phyloP scores from a whole-genome alignment of 2,329 filamentous ascomycete species.

The Phyllosticta citribraziliensis region DNA sequence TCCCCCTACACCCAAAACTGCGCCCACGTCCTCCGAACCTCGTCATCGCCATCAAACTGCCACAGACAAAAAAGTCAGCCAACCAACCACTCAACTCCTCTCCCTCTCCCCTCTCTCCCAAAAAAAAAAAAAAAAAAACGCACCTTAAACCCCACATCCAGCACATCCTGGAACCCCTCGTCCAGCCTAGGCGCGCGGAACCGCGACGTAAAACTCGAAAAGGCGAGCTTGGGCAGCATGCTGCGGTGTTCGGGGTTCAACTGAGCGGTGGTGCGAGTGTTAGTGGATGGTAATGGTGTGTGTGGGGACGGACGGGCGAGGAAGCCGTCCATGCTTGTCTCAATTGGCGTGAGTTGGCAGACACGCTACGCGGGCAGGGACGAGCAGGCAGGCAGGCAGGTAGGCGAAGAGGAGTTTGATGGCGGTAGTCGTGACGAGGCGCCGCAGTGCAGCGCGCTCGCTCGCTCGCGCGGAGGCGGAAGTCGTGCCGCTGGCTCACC shows the following conservation, averaged over 20 bases:
- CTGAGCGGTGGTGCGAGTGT: slow-evolving; percentile 22
- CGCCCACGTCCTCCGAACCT: not conserved
- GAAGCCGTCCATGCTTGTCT: not conserved
- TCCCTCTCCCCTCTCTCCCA: not conserved
- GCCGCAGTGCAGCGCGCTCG: too few relatives aligned
- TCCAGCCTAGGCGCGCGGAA: slow-evolving; percentile 60
- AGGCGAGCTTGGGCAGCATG: slow-evolving; percentile 69
- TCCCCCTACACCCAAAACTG: not conserved
- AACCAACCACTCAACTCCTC: not conserved
- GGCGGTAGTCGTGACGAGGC: not conserved
- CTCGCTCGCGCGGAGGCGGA: too few relatives aligned
- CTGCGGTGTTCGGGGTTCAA: slow-evolving; percentile 76
- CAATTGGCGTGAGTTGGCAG: not conserved
- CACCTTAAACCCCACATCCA: slow-evolving; percentile 62
- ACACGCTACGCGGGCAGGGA: not conserved
- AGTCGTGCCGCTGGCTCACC: too few relatives aligned
- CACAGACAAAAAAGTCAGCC: not conserved
- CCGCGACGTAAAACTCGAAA: slow-evolving; percentile 61
- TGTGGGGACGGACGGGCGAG: too few relatives aligned
- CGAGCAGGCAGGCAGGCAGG: not conserved
- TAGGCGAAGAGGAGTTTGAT: not conserved
- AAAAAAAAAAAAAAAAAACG: slow-evolving; percentile 14
- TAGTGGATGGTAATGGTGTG: not conserved
- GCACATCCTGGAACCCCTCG: slow-evolving; percentile 80
- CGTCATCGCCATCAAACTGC: not conserved